phyloP scores from a whole-genome alignment of 2,329 filamentous ascomycete genomes.

The Beauveria sp. region DNA sequence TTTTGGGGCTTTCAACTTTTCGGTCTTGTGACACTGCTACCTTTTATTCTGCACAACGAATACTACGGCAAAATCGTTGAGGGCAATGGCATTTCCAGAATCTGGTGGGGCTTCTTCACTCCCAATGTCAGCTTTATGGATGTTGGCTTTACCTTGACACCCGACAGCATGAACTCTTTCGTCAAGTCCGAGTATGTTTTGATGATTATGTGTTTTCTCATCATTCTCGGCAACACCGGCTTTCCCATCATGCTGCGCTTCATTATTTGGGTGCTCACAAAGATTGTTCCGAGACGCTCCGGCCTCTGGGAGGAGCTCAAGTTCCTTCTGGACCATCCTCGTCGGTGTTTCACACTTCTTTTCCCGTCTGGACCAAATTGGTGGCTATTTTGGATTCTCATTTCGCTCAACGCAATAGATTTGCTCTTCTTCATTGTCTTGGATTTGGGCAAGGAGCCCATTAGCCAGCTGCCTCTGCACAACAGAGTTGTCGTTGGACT shows the following conservation, averaged over 20 bases:
- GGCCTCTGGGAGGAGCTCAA: slow-evolving; percentile 82
- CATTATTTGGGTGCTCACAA: slow-evolving; percentile 76
- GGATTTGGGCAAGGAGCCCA: slow-evolving; percentile 67
- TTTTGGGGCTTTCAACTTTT: slow-evolving; percentile 78
- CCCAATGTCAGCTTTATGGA: slow-evolving; percentile 87
- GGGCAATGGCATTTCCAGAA: slow-evolving; percentile 51
- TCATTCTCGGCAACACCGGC: slow-evolving; percentile 90
- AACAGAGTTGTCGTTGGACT: slow-evolving; percentile 76
- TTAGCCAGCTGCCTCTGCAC: slow-evolving; percentile 62
- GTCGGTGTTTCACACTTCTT: slow-evolving; percentile 89
- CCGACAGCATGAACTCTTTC: slow-evolving; percentile 91
- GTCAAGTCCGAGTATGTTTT: slow-evolving; percentile 68
- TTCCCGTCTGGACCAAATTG: slow-evolving; percentile 88
- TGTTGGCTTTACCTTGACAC: slow-evolving; percentile 85
- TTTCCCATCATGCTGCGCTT: slow-evolving; percentile 93
- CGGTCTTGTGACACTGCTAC: slow-evolving; percentile 63
- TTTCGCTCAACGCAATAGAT: slow-evolving; percentile 76
- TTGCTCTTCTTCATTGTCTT: slow-evolving; percentile 87
- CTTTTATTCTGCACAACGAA: slow-evolving; percentile 66
- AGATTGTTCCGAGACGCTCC: slow-evolving; percentile 54
- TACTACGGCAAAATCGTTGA: slow-evolving; percentile 61
- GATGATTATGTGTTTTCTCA: slow-evolving; percentile 73
- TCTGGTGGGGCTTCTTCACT: slow-evolving; percentile 93
- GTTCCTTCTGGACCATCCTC: slow-evolving; percentile 88
- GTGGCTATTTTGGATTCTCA: slow-evolving; percentile 87